Evolutionary conservation across 805 yeast species (phyloP).

Genomic region (Ogataea philodendri): DNA sequence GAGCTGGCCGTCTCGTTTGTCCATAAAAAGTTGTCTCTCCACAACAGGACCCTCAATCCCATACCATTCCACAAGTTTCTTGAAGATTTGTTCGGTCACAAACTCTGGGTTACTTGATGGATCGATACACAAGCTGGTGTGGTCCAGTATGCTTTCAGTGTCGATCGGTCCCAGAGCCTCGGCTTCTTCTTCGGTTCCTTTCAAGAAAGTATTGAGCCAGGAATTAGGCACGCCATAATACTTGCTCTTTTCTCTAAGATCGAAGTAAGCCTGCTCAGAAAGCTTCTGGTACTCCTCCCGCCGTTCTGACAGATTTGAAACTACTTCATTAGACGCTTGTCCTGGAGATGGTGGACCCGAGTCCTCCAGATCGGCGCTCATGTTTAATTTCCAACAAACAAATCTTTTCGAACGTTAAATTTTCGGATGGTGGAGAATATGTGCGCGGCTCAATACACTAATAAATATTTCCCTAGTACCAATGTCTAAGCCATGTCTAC

Average conservation of each 20-base stretch:
- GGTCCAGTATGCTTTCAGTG: slow-evolving; percentile 43
- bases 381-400: slow-evolving; percentile 1
- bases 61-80: slow-evolving; percentile 50
- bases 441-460: slow-evolving; percentile 18
- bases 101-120: slow-evolving; percentile 29
- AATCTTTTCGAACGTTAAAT: slow-evolving; percentile 7
- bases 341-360: not conserved
- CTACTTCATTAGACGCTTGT: slow-evolving; percentile 6
- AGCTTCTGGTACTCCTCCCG: slow-evolving; percentile 18
- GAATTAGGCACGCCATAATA: slow-evolving; percentile 48
- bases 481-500: slow-evolving; percentile 1
- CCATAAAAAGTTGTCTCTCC: slow-evolving; percentile 34
- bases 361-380: slow-evolving; percentile 4
- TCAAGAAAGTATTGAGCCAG: slow-evolving; percentile 44
- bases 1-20: slow-evolving; percentile 24
- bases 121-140: slow-evolving; percentile 40
- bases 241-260: slow-evolving; percentile 44
- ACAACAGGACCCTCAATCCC: slow-evolving; percentile 44
- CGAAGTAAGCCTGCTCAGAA: slow-evolving; percentile 14
- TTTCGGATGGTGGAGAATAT: slow-evolving; percentile 9
- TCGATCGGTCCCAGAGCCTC: slow-evolving; percentile 46
- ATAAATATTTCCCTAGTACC: slow-evolving; percentile 1
- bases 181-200: slow-evolving; percentile 30
- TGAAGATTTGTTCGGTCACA: slow-evolving; percentile 46
- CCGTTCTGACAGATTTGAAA: slow-evolving; percentile 17